phyloP scores from a whole-genome alignment of 768 basidiomycete genomes.

The Collybia sordida region DNA sequence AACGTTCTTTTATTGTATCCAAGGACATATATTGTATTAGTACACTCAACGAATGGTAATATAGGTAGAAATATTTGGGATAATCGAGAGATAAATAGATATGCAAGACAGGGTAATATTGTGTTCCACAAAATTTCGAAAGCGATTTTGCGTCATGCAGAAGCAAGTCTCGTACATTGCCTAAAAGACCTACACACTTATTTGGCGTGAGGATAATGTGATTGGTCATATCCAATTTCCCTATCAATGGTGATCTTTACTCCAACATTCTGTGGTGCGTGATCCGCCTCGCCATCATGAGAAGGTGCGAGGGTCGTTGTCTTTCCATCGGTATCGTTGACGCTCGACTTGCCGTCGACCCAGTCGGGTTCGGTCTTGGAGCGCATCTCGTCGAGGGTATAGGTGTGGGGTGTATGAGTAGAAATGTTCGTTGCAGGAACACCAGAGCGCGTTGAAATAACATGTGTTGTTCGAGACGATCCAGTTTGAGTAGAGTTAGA shows the following conservation, averaged over 20 bases:
- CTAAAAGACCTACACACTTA: neutral
- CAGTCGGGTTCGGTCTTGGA: slow-evolving; percentile 48
- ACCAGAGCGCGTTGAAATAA: slow-evolving; percentile 46
- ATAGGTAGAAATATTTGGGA: too few species aligned
- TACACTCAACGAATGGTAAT: too few species aligned
- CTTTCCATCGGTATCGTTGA: slow-evolving; percentile 37
- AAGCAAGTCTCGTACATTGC: too few species aligned
- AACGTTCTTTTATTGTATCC: too few species aligned
- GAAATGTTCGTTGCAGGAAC: slow-evolving; percentile 34
- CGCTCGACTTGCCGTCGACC: slow-evolving; percentile 41
- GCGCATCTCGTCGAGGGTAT: slow-evolving; percentile 56
- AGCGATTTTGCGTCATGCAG: neutral
- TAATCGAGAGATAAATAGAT: too few species aligned
- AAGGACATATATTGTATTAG: too few species aligned
- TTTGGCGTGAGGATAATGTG: slow-evolving; percentile 19
- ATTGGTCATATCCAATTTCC: slow-evolving; percentile 50
- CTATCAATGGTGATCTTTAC: slow-evolving; percentile 61
- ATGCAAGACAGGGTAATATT: too few species aligned
- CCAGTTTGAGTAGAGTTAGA: slow-evolving; percentile 38
- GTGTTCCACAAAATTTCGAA: neutral
- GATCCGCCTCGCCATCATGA: slow-evolving; percentile 21
- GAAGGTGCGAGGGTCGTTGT: slow-evolving; percentile 30
- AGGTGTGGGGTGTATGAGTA: slow-evolving; percentile 35
- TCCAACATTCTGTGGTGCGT: slow-evolving; percentile 29
- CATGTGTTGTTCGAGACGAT: slow-evolving; percentile 55